Conservation (phyloP, 345 rosid genomes). For the Eucalyptus virginea region DNA sequence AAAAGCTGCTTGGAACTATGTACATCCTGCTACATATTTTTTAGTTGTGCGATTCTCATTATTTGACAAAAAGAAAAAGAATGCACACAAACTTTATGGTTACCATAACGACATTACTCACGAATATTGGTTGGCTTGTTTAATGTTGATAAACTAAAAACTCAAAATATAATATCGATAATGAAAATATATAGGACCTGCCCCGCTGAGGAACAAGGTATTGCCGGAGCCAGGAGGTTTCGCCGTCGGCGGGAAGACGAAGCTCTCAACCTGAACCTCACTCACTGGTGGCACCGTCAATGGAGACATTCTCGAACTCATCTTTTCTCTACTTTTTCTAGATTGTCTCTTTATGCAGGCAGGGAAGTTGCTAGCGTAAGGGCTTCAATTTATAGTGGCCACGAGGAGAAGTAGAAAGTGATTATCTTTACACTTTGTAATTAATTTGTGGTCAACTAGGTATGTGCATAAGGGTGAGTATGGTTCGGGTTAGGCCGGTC, state of each 20-base stretch:
- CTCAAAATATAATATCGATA: background rate
- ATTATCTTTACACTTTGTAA: background rate
- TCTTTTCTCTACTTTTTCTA: background rate
- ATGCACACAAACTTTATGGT: background rate
- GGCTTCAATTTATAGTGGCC: background rate
- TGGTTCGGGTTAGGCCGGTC: no score
- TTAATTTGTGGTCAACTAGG: background rate
- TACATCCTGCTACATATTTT: background rate
- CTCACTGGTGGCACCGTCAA: slow-evolving; percentile 11
- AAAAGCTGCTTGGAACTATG: background rate
- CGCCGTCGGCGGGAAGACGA: slow-evolving; percentile 29
- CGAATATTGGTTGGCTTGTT: background rate
- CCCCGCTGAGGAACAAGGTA: slow-evolving; percentile 62
- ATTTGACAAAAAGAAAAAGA: no score
- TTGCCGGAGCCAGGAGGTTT: slow-evolving; percentile 52
- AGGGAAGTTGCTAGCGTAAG: background rate
- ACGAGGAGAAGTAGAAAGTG: background rate
- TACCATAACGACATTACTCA: background rate
- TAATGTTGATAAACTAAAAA: background rate
- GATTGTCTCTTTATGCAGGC: background rate
- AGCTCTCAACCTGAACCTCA: slow-evolving; percentile 28
- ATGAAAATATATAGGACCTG: slow-evolving; percentile 11
- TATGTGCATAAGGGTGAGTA: background rate
- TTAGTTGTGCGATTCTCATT: background rate
- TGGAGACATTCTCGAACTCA: background rate